A percentile compares a stretch with the other conserved stretches of the same genome.
Conservation (phyloP, 2,329 filamentous ascomycete genomes). For the Aspergillus tamarii region DNA sequence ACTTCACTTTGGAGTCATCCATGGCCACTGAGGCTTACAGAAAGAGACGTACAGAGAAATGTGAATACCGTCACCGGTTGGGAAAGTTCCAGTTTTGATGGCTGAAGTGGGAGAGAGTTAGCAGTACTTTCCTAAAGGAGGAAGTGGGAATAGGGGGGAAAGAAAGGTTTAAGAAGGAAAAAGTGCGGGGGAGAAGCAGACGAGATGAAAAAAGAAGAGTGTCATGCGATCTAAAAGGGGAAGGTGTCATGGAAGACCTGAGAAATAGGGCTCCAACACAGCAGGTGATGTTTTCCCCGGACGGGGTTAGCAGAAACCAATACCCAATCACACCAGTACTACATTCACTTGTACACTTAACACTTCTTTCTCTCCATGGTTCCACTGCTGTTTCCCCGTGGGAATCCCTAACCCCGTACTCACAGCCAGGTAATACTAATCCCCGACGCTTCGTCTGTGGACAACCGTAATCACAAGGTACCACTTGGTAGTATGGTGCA, state of each 20-base stretch:
- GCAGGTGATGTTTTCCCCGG: slow-evolving; percentile 7
- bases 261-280: slow-evolving; percentile 9
- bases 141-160: slow-evolving; percentile 2
- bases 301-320: background rate
- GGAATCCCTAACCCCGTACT: background rate
- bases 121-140: background rate
- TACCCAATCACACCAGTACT: background rate
- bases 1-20: slow-evolving; percentile 18
- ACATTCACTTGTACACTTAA: background rate
- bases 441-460: no score
- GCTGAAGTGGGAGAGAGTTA: background rate
- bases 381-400: background rate
- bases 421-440: background rate
- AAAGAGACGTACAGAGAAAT: background rate
- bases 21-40: slow-evolving; percentile 12
- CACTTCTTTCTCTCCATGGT: background rate
- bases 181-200: background rate
- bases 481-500: background rate
- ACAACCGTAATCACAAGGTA: no score
- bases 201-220: slow-evolving; percentile 2
- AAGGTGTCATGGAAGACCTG: background rate
- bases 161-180: slow-evolving; percentile 1
- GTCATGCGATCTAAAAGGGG: slow-evolving; percentile 1
- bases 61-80: background rate
- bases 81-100: background rate